Base-by-base conservation (phyloP, 2,329 filamentous ascomycete species). In the Emmonsiellopsis sp. region DNA sequence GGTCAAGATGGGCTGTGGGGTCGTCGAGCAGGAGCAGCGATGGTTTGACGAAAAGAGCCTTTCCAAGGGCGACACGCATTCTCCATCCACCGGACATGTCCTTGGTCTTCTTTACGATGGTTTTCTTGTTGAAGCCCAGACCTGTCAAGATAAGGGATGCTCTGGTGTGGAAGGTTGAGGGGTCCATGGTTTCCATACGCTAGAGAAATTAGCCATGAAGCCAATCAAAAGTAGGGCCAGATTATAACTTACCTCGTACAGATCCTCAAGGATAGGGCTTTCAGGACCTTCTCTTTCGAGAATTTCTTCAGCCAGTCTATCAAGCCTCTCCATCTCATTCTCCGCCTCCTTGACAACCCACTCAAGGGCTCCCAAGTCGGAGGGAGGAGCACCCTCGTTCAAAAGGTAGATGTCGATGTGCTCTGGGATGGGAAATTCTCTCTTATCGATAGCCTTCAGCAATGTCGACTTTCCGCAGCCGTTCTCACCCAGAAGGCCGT, bases 81-180 rank as follows among this genome's bases (percentile, higher is more conserved):
- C 92, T 85, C 93, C 93, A 98, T 65, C 93, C 93, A 89, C 93
- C 93, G 61, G 93, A 98, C 94, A 98, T 98, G 73, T 98, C 94
- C 83, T 97, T 98, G 65, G 94, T 98, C 84, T 94, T 96, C 83
- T 98, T 98, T 74, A 94, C 79, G 69, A 98, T 97, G 54, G 94
- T 98, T 63, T 75, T 76, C 80, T 97, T 97, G 85, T 98, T 95
- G 84, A 98, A 98, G 62, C 93, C 93, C 55, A 98, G 87, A 90
- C 93, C 93, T 53, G 93, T 98, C 64, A 98, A 76, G 70, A 98
- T 98, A 61, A 96, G 85, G 53, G 92, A 95, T 57, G 93, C 93
- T 69, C 93, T 89, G 57, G 92, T 95, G 68, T 89, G 79, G 76
- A 98, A 98, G 51, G 94, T 98, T 38, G 90, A 94, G 47, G 93